A percentile compares a stretch with the other conserved stretches of the same genome.
phyloP scores from a whole-genome alignment of 2,329 filamentous ascomycete species.

The Curvularia lunata region DNA sequence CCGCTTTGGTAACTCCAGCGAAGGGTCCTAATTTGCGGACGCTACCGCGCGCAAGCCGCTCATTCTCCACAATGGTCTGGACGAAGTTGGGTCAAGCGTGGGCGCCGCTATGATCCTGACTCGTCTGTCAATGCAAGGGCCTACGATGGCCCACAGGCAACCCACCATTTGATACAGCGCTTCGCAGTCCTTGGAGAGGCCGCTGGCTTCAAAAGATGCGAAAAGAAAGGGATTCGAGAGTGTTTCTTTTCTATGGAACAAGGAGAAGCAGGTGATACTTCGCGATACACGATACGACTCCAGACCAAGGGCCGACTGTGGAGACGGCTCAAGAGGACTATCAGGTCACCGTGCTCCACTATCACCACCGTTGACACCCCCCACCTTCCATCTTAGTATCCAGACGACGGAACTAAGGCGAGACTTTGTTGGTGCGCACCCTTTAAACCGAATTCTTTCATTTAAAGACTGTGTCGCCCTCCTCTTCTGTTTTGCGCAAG shows the following conservation, averaged over 20 bases:
- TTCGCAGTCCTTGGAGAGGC: neutral
- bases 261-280: neutral
- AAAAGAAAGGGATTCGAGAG: neutral
- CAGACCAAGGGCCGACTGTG: neutral
- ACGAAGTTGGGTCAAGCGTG: neutral
- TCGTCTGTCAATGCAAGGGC: neutral
- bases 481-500: neutral
- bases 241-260: neutral
- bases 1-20: neutral
- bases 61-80: neutral
- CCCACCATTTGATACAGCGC: neutral
- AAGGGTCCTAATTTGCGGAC: neutral
- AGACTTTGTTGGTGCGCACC: neutral
- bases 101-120: neutral
- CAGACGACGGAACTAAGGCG: neutral
- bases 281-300: neutral
- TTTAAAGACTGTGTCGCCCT: neutral
- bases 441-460: neutral
- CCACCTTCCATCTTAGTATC: neutral
- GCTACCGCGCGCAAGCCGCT: neutral
- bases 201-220: neutral
- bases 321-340: neutral
- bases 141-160: neutral
- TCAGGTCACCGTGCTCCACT: neutral
- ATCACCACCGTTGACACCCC: neutral